Conservation (phyloP, 768 basidiomycete genomes). For the Megacollybia marginata region DNA sequence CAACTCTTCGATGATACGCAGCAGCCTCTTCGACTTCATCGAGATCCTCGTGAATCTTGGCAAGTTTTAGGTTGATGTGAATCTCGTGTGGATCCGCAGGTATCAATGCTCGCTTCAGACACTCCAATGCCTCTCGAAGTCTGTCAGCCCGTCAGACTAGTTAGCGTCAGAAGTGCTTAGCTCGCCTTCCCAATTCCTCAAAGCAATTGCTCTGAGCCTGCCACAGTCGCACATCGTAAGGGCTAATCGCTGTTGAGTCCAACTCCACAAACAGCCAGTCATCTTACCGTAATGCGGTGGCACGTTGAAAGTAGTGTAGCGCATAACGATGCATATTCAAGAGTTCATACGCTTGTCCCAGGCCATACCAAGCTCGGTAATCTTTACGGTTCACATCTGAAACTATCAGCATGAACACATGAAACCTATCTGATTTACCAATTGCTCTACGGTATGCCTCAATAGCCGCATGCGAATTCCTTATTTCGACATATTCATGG, state of each 20-base stretch:
- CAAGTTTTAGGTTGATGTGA: conserved; percentile 65
- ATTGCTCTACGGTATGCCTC: conserved; percentile 96
- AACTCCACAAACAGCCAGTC: background rate
- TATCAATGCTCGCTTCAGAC: conserved; percentile 83
- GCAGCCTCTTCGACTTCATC: conserved; percentile 64
- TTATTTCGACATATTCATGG: conserved; percentile 98
- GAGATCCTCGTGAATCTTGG: conserved; percentile 59
- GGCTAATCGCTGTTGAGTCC: conserved; percentile 35
- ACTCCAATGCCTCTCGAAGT: conserved; percentile 82
- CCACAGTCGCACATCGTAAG: conserved; percentile 96
- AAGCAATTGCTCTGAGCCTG: conserved; percentile 91
- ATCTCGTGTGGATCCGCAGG: conserved; percentile 75
- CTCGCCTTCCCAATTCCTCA: conserved; percentile 81
- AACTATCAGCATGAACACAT: background rate
- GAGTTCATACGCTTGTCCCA: conserved; percentile 96
- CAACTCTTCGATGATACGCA: conserved; percentile 74
- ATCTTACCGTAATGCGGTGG: conserved; percentile 78
- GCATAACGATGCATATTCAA: conserved; percentile 97
- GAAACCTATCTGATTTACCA: conserved; percentile 43
- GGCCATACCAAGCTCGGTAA: conserved; percentile 96
- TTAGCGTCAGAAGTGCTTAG: conserved; percentile 1
- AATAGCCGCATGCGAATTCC: conserved; percentile 98
- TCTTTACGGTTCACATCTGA: conserved; percentile 94
- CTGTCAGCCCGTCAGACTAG: conserved; percentile 30
- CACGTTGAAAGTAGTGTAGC: conserved; percentile 92